Conservation (phyloP, 257 asterid genomes). For the Scutellaria galericulata region DNA sequence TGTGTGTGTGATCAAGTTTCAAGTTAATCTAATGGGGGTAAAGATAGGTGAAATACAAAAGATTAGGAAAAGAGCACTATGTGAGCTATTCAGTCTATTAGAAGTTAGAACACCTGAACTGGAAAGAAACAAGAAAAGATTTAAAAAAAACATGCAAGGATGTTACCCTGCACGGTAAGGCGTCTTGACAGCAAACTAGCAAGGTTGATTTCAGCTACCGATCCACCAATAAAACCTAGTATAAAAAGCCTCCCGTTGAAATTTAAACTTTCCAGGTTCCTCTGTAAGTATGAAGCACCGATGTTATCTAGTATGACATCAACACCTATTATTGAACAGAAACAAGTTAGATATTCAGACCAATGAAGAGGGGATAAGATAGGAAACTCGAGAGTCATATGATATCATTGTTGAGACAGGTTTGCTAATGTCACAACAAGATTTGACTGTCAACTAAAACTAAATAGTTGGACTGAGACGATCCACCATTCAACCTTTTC, state of each 20-base stretch:
- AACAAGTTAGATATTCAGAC: slow-evolving; percentile 17
- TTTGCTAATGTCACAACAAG: slow-evolving; percentile 5
- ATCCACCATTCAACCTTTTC: slow-evolving; percentile 58
- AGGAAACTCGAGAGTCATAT: neutral
- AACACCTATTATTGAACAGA: slow-evolving; percentile 61
- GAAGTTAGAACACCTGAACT: neutral
- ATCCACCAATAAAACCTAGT: slow-evolving; percentile 92
- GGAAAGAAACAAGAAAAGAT: neutral
- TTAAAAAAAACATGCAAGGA: slow-evolving; percentile 17
- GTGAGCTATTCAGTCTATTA: neutral
- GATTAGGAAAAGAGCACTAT: neutral
- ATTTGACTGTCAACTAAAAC: neutral
- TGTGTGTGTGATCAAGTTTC: too few relatives aligned
- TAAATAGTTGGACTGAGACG: slow-evolving; percentile 3
- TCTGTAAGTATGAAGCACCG: slow-evolving; percentile 77
- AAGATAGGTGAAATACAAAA: neutral
- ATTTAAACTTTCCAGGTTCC: slow-evolving; percentile 76
- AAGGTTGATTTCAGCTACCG: slow-evolving; percentile 71
- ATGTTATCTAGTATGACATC: slow-evolving; percentile 87
- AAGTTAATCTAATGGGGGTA: too few relatives aligned
- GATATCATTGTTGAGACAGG: neutral
- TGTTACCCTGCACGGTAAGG: slow-evolving; percentile 84
- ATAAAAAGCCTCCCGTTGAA: slow-evolving; percentile 90
- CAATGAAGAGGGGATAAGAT: neutral
- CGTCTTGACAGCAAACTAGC: slow-evolving; percentile 63